Evolutionary conservation across 2,329 filamentous ascomycete species (phyloP).

Genomic region (Ilyonectria destructans): DNA sequence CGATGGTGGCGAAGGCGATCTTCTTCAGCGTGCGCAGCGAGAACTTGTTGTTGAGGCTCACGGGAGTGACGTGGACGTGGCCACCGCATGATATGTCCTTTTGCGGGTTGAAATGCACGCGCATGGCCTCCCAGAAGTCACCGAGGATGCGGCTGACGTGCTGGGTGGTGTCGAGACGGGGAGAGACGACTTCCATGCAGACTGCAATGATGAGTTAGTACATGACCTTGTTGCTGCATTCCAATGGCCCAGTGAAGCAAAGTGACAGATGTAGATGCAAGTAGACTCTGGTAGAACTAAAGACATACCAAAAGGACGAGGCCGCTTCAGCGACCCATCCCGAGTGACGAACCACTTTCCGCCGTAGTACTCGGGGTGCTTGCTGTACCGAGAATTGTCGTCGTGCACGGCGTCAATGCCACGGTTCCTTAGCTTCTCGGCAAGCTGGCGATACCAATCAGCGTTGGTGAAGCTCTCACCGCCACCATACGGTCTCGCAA

Average conservation of each 20-base stretch:
- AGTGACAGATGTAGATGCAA: background rate
- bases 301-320: slow-evolving; percentile 54
- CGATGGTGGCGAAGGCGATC: slow-evolving; percentile 56
- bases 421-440: slow-evolving; percentile 57
- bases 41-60: slow-evolving; percentile 54
- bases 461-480: slow-evolving; percentile 57
- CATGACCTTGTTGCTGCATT: background rate
- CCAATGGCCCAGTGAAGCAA: background rate
- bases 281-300: background rate
- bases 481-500: slow-evolving; percentile 57
- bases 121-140: slow-evolving; percentile 61
- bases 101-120: slow-evolving; percentile 58
- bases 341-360: slow-evolving; percentile 61
- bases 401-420: slow-evolving; percentile 58
- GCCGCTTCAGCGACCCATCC: slow-evolving; percentile 58
- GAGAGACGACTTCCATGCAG: slow-evolving; percentile 61
- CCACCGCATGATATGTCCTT: slow-evolving; percentile 56
- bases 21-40: slow-evolving; percentile 54
- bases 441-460: slow-evolving; percentile 60
- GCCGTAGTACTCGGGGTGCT: slow-evolving; percentile 60
- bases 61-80: slow-evolving; percentile 59
- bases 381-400: slow-evolving; percentile 58
- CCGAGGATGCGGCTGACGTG: slow-evolving; percentile 53
- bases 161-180: slow-evolving; percentile 56
- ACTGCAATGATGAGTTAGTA: slow-evolving; percentile 44